Base-by-base conservation (phyloP, 2,329 filamentous ascomycete genomes). In the Monilinia aucupariae region DNA sequence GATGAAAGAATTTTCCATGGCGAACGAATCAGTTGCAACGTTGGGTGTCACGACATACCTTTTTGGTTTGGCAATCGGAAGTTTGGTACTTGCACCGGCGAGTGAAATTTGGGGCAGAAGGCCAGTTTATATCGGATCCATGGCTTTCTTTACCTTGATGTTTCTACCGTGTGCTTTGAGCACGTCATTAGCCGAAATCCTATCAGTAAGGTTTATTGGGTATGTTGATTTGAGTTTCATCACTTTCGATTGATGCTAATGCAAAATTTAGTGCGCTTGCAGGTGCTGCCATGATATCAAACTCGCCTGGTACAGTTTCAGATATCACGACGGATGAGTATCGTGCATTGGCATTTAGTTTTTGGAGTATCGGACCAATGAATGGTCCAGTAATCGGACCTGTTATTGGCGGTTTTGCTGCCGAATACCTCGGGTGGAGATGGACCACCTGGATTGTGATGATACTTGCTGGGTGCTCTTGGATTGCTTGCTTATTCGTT, bases 361-460 rank as follows among this genome's bases (percentile, higher is more conserved):
- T 96, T 41, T 96, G 91, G 86, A 85, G 82, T 65, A 85, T 96
- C 61, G 92, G 91, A 0, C 92, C 92, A 0, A 83, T 96, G 74
- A 96, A 96, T 71, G 92, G 89, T 5, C 89, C 76, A 59, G 77
- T 70, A 0, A 78, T 85, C 37, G 86, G 88, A 0, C 88, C 89
- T 0, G 76, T 92, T 0, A 87, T 96, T 41, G 92, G 92, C 27
- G 92, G 92, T 0, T 96, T 96, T 68, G 84, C 89, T 1, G 90
- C 75, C 68, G 81, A 92, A 74, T 85, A 88, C 66, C 78, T 94
- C 2, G 91, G 91, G 13, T 97, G 92, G 92, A 79, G 92, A 37
- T 96, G 91, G 91, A 88, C 87, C 45, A 89, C 90, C 71, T 96
- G 90, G 89, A 80, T 94, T 25, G 83, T 87, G 10, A 76, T 93